These are phyloP conservation scores for Neonectria coccinea DNA, from an alignment of 2,329 filamentous ascomycete genomes.

Conservation along the genomic window DNA sequence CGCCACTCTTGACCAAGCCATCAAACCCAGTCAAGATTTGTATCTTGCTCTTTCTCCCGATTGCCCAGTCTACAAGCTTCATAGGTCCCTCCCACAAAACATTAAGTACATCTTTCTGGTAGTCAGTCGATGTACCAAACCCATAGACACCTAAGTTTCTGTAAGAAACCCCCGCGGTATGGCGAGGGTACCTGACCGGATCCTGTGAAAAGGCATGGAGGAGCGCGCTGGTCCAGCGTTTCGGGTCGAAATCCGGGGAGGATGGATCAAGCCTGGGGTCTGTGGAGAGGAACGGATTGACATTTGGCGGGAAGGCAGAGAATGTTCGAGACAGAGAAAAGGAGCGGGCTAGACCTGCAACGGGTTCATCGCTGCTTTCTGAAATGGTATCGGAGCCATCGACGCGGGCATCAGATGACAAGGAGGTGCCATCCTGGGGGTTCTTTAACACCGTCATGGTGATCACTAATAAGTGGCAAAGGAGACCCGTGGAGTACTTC, in stretches of 20 bases:
- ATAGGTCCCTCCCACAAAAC: constrained; percentile 25
- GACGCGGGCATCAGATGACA: background rate
- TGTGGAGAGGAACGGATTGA: constrained; percentile 27
- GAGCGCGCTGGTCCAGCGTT: constrained; percentile 25
- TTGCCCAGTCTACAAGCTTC: constrained; percentile 17
- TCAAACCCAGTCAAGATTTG: constrained; percentile 32
- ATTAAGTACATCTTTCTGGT: constrained; percentile 30
- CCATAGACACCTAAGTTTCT: constrained; percentile 30
- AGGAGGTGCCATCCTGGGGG: background rate
- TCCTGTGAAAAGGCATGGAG: constrained; percentile 38
- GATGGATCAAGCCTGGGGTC: constrained; percentile 32
- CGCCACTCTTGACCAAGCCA: constrained; percentile 31
- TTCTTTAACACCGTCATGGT: constrained; percentile 13
- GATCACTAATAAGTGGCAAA: background rate
- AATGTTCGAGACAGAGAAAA: constrained; percentile 33
- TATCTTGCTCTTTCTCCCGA: constrained; percentile 21
- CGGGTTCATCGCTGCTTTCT: constrained; percentile 19
- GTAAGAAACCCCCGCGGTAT: constrained; percentile 30
- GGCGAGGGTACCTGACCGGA: constrained; percentile 30
- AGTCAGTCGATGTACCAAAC: constrained; percentile 28
- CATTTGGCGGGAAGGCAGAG: constrained; percentile 20
- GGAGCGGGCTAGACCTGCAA: constrained; percentile 29
- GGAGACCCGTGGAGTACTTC: too few relatives aligned
- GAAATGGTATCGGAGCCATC: constrained; percentile 20
- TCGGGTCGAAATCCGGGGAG: constrained; percentile 25